phyloP scores from a whole-genome alignment of 139 green algal species.

The Chlorella sp. region DNA sequence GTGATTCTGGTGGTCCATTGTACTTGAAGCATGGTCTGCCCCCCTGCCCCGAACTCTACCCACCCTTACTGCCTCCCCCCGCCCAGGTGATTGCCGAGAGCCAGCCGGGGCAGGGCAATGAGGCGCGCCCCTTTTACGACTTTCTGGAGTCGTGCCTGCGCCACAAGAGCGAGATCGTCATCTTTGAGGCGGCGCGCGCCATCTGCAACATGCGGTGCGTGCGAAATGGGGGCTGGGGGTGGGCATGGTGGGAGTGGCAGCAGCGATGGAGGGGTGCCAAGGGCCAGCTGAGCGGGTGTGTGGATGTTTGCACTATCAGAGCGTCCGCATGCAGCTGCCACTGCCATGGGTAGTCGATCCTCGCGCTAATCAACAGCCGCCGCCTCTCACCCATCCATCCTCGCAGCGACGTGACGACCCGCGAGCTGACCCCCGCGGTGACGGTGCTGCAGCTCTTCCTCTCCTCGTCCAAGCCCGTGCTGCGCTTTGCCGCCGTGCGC shows the following conservation, averaged over 20 bases:
- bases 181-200: conserved; percentile 94
- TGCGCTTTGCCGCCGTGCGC: conserved; percentile 93
- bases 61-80: neutral
- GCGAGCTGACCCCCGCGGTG: conserved; percentile 95
- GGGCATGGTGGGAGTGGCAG: too few relatives aligned
- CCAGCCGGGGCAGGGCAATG: conserved; percentile 42
- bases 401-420: conserved; percentile 75
- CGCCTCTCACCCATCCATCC: too few relatives aligned
- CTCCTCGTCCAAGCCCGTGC: conserved; percentile 93
- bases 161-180: conserved; percentile 93
- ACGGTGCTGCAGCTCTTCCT: conserved; percentile 99
- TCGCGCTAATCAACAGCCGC: too few relatives aligned
- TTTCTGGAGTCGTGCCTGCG: conserved; percentile 97
- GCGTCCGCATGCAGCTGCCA: too few relatives aligned
- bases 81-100: conserved; percentile 69
- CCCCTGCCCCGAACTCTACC: neutral
- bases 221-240: too few relatives aligned
- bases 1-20: too few relatives aligned
- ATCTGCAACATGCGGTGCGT: conserved; percentile 85
- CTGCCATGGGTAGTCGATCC: too few relatives aligned
- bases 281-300: too few relatives aligned
- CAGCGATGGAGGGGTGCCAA: too few relatives aligned
- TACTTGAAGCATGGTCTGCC: too few relatives aligned
- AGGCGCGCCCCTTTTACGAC: conserved; percentile 95
- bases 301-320: too few relatives aligned